phyloP scores from a whole-genome alignment of 2,329 filamentous ascomycete genomes.

The Pseudofabraea citricarpa region DNA sequence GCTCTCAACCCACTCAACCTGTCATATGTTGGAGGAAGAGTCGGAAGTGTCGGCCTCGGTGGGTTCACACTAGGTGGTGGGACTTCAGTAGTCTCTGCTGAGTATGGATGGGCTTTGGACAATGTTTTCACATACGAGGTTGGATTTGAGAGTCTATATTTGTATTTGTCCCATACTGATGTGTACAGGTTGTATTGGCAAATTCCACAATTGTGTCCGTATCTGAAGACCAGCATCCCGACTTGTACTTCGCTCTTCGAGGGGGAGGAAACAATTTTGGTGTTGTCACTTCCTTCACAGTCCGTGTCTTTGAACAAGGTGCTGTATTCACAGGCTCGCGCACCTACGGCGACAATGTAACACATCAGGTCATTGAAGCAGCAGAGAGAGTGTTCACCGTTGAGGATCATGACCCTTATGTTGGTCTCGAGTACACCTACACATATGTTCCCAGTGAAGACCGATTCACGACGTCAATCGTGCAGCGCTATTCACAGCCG shows the following conservation, averaged over 20 bases:
- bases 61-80: conserved; percentile 13
- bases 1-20: conserved; percentile 17
- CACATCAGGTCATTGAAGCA: conserved; percentile 3
- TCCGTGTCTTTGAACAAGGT: conserved; percentile 29
- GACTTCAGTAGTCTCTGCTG: conserved; percentile 8
- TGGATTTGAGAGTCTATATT: neutral
- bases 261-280: conserved; percentile 35
- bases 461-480: too few species aligned
- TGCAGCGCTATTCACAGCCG: too few species aligned
- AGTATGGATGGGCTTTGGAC: conserved; percentile 10
- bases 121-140: conserved; percentile 11
- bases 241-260: conserved; percentile 32
- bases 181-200: conserved; percentile 3
- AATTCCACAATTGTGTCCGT: conserved; percentile 15
- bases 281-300: conserved; percentile 24
- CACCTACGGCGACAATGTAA: conserved; percentile 1
- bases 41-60: conserved; percentile 9
- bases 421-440: too few species aligned
- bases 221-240: conserved; percentile 21
- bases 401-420: too few species aligned
- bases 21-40: conserved; percentile 9
- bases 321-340: neutral
- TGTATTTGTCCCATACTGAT: neutral
- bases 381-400: too few species aligned
- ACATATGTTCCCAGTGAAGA: too few species aligned